Base-by-base conservation (phyloP, 768 basidiomycete genomes). In the Clitopilus passeckerianus region DNA sequence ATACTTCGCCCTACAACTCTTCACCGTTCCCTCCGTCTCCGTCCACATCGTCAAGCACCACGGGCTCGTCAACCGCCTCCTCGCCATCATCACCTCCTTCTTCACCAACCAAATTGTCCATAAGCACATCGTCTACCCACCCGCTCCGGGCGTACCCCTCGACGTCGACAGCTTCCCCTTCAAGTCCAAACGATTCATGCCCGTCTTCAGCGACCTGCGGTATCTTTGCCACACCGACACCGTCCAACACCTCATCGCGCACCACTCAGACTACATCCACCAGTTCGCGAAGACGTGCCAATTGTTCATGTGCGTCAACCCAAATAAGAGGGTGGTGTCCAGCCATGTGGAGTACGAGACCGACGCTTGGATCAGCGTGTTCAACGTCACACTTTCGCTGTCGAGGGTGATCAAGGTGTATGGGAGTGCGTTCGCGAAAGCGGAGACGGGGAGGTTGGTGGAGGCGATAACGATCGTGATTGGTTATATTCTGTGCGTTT, bases 341-440 rank as follows among this genome's bases (percentile, higher is more conserved):
- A 88, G 77, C 56, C 97, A 98, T 65, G 86, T 99, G 65, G 96
- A 98, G 71, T 99, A 91, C 74, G 97, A 99, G 75, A 90, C 90
- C 30, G 97, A 99, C 64, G 89, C 90, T 18, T 97, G 95, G 96
- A 93, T 97, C 62, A 91, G 89, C 65, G 93, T 97, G 14, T 98
- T 98, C 74, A 95, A 95, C 65, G 90, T 98, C 22, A 95, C 94
- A 6, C 83, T 96, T 9, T 95, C 93, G 34, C 75, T 99, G 23
- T 90, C 91, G 6, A 86, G 93, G 46, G 86, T 93, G 41, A 91
- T 93, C 76, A 91, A 93, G 68, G 88, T 89, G 1, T 92, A 93
- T 61, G 95, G 95, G 6, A 91, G 91, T 64, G 89, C 91, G 0
- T 96, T 89, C 68, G 72, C 80, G n/a, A 76, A 77, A 54, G 79